Evolutionary conservation across 1,139 yeast genomes (phyloP).

Genomic region (Geotrichum carabidarum): DNA sequence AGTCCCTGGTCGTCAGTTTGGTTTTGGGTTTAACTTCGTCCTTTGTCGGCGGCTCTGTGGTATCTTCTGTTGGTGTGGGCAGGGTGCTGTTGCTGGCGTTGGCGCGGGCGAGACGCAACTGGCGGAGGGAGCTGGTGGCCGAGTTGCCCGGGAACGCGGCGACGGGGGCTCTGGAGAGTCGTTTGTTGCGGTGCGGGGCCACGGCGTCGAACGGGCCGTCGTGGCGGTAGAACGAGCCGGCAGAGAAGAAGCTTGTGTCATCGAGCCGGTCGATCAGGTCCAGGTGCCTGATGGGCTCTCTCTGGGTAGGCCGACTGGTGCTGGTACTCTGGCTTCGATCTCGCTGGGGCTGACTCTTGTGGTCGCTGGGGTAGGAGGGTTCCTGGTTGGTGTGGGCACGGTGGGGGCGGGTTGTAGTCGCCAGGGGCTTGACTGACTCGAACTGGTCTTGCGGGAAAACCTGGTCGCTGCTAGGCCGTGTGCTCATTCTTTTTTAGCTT

Average conservation of each 20-base stretch:
- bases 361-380: background rate
- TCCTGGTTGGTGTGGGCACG: background rate
- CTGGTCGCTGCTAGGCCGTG: background rate
- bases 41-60: constrained; percentile 63
- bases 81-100: constrained; percentile 23
- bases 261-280: constrained; percentile 93
- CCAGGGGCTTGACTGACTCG: too few species aligned
- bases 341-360: background rate
- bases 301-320: background rate
- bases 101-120: constrained; percentile 32
- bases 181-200: constrained; percentile 89
- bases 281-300: constrained; percentile 36
- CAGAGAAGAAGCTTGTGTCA: constrained; percentile 93
- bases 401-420: background rate
- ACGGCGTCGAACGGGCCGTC: constrained; percentile 99
- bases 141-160: constrained; percentile 94
- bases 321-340: too few species aligned
- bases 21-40: constrained; percentile 37
- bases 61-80: constrained; percentile 4
- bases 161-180: constrained; percentile 73
- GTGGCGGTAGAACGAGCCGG: constrained; percentile 72
- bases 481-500: background rate
- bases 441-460: background rate
- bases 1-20: constrained; percentile 27
- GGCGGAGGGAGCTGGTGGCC: constrained; percentile 77